Base-by-base conservation (phyloP, 345 rosid genomes). In the Ceriops decandra region DNA sequence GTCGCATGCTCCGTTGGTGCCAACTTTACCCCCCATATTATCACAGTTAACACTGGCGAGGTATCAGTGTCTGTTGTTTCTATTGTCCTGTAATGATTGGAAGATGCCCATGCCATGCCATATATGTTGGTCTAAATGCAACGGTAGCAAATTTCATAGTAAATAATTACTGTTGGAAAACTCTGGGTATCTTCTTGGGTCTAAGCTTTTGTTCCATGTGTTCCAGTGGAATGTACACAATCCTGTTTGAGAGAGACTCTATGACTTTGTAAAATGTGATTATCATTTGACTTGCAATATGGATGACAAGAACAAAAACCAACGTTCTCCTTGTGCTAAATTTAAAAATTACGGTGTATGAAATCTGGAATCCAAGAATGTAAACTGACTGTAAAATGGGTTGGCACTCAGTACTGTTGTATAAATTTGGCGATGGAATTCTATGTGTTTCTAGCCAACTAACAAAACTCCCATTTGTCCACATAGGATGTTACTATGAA, bases 21-120 rank as follows among this genome's bases (percentile, higher is more conserved):
- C 73, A 95, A 87, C 74, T 95, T 95, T 72, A 88, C 95, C n/a
- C 97, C 99, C 30, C 97, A 91, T 80, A 73, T 95, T 74, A 86
- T 95, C 62, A 84, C 87, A 10, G 97, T 91, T 33, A 95, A 95
- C 76, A 68, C 93, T 32, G 99, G 99, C 19, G 99, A 95, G 93
- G 99, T 95, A 88, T 38, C 51, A 42, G 24, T 10, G 5, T 52
- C 28, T 53, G 5, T 42, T 65, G 27, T 66, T 13, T 9, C 26
- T 17, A 22, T 26, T 35, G 38, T 68, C 52, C 53, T 56, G 60
- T 60, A 64, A 26, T 57, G n/a, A 4, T 35, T 33, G 56, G 68
- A 0, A 33, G 36, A 0, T 8, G 27, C 19, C 65, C 54, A 16
- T 7, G 24, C 22, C 15, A 5, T 26, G 35, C 36, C 21, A 16